Base-by-base conservation (phyloP, 495 filamentous ascomycete genomes). In the Endocarpon pusillum region DNA sequence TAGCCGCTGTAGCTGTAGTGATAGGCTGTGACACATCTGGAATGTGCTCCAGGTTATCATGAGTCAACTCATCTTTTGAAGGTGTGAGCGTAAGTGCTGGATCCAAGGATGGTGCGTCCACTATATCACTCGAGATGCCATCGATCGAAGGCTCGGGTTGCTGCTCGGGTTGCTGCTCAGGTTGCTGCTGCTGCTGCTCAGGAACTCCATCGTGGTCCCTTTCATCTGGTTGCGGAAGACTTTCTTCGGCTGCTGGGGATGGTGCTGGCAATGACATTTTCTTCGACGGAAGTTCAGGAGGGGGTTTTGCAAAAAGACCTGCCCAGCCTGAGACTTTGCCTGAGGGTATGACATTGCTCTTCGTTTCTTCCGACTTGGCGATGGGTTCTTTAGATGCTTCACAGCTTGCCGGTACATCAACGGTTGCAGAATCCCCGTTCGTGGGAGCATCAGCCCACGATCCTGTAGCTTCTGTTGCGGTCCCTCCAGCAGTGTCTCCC, bases 41-140 rank as follows among this genome's bases (percentile, higher is more conserved):
- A 28, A 96, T 63, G 49, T 85, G 78, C 43, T 94, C 85, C 16
- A 99, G 73, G 46, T 97, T 96, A 23, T 72, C 72, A 54, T 86
- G 76, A 1, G 91, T 96, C 44, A 96, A 67, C 37, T 86, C 72
- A 50, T 83, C 80, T 49, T 81, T 76, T n/a, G 80, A 69, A 4
- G 79, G 75, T 19, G 67, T 59, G 8, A 82, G 52, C 17, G 62
- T 53, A 8, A 63, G 52, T 33, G 70, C 61, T 34, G 73, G 69
- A 38, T n/a, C n/a, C n/a, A n/a, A n/a, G n/a, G n/a, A n/a, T n/a
- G n/a, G n/a, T 16, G 62, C 53, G 24, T 55, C 53, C n/a, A 59
- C 48, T 9, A 26, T 9, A 9, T 26, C 23, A 9, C 9, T 26
- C 9, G 23, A 12, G 23, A 26, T n/a, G n/a, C n/a, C 8, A 62